phyloP scores from a whole-genome alignment of 129 eudicot genomes.

The Flaveria bidentis region DNA sequence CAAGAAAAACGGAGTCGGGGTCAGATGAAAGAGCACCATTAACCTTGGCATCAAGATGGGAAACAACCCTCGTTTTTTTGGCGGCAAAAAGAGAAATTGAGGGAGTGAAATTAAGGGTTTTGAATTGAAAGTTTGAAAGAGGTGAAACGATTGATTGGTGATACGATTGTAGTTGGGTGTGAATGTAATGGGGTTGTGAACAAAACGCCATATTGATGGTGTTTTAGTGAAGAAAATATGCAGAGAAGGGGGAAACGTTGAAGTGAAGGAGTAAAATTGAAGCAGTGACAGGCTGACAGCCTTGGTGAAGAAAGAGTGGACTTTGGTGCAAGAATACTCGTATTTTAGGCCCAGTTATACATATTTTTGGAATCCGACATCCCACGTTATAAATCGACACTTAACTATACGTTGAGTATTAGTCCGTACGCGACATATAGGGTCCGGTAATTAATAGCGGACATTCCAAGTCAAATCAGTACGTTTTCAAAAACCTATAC shows the following conservation, averaged over 20 bases:
- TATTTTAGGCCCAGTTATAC: background rate
- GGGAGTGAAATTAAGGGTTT: conserved; percentile 30
- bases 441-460: no score
- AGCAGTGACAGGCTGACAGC: no score
- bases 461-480: no score
- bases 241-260: conserved; percentile 9
- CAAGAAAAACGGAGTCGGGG: conserved; percentile 66
- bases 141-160: conserved; percentile 23
- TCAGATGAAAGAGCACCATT: conserved; percentile 85
- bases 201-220: conserved; percentile 52
- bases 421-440: no score
- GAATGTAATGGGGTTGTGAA: conserved; percentile 37
- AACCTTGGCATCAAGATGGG: conserved; percentile 63
- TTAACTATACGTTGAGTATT: no score
- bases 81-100: conserved; percentile 44
- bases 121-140: conserved; percentile 24
- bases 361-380: background rate
- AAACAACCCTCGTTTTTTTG: conserved; percentile 50
- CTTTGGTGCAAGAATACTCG: background rate
- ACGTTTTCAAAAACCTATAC: no score
- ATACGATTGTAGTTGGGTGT: conserved; percentile 22
- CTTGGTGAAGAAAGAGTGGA: background rate
- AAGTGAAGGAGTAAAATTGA: background rate
- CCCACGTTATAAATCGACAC: no score
- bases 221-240: background rate